Conservation (phyloP, 306 rosid species). For the Hylodesmum podocarpum region DNA sequence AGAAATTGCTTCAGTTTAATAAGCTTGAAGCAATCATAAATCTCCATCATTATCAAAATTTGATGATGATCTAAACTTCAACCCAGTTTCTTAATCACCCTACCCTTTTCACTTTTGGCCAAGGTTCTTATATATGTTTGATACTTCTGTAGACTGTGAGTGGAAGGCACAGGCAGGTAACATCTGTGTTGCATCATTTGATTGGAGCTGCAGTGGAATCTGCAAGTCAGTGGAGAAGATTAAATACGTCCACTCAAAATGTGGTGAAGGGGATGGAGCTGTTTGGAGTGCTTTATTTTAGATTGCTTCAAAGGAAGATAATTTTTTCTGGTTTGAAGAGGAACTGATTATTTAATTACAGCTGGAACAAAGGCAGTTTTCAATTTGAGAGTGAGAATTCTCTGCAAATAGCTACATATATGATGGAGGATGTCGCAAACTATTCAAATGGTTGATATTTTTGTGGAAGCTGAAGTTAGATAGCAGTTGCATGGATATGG, state of each 20-base stretch:
- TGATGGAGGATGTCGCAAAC: slow-evolving; percentile 1
- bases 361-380: slow-evolving; percentile 24
- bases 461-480: slow-evolving; percentile 26
- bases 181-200: slow-evolving; percentile 86
- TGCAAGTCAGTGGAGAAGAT: slow-evolving; percentile 98
- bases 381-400: slow-evolving; percentile 23
- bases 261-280: slow-evolving; percentile 93
- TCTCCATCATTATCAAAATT: not conserved
- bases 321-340: slow-evolving; percentile 17
- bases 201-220: slow-evolving; percentile 99
- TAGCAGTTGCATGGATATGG: slow-evolving; percentile 26
- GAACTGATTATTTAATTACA: slow-evolving; percentile 22
- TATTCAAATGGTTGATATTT: slow-evolving; percentile 27
- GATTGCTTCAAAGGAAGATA: not conserved
- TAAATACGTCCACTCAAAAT: slow-evolving; percentile 82
- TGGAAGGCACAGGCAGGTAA: slow-evolving; percentile 98
- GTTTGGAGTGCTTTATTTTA: slow-evolving; percentile 80
- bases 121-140: slow-evolving; percentile 17
- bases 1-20: not conserved
- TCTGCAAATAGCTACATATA: slow-evolving; percentile 24
- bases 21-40: not conserved
- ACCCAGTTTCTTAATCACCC: not conserved
- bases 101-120: not conserved
- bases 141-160: slow-evolving; percentile 74
- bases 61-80: not conserved